phyloP scores from a whole-genome alignment of 202 grass and related monocot genomes.

The Panicum hallii region DNA sequence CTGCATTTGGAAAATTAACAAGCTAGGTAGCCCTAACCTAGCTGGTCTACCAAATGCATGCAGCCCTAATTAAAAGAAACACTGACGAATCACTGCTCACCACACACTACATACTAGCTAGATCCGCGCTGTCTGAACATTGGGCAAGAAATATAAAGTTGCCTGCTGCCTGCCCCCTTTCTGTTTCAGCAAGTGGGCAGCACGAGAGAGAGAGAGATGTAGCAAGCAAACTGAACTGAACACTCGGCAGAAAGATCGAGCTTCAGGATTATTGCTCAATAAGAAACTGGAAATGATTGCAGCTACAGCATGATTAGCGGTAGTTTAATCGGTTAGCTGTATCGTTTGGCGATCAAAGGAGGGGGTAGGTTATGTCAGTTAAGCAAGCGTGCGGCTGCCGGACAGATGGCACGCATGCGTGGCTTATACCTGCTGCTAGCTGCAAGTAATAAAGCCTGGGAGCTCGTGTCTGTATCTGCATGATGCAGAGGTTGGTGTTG shows the following conservation, averaged over 20 bases:
- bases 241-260: not conserved
- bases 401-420: conserved; percentile 52
- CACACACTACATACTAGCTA: not conserved
- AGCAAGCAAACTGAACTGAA: not conserved
- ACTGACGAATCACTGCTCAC: not conserved
- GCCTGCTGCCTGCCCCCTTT: conserved; percentile 27
- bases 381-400: not conserved
- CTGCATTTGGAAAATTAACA: not conserved
- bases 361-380: conserved; percentile 38
- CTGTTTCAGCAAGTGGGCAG: conserved; percentile 40
- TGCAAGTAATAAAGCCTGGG: conserved; percentile 32
- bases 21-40: not conserved
- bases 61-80: not conserved
- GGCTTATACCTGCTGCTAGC: not conserved
- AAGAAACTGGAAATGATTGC: not conserved
- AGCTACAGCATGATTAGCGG: not conserved
- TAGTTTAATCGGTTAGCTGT: conserved; percentile 8
- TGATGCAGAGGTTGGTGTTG: not conserved
- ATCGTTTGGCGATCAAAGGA: not conserved
- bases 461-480: conserved; percentile 28
- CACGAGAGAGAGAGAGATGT: conserved; percentile 13
- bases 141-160: conserved; percentile 24
- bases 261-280: not conserved
- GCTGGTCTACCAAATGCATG: not conserved
- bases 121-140: conserved; percentile 33